Conservation (phyloP, 1,139 yeast genomes). For the Lodderomyces orthopsilosis region DNA sequence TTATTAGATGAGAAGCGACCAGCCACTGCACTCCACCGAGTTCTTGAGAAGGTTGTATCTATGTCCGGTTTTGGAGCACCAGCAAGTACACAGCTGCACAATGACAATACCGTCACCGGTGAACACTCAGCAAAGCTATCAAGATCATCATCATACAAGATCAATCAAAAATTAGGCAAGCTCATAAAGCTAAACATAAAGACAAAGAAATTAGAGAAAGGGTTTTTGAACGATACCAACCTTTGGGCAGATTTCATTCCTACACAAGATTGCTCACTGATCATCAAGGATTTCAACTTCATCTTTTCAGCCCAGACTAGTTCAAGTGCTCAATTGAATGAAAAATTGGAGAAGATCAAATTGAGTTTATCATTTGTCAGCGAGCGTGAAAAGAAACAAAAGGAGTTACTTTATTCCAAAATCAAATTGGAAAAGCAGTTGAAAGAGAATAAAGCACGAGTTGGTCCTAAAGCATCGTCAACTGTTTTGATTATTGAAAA, state of each 20-base stretch:
- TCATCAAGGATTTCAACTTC: constrained; percentile 40
- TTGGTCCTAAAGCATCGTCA: constrained; percentile 44
- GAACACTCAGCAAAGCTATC: constrained; percentile 9
- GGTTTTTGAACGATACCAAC: constrained; percentile 25
- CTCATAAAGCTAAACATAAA: constrained; percentile 13
- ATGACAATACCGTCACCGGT: constrained; percentile 5
- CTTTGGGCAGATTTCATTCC: constrained; percentile 44
- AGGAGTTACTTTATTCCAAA: constrained; percentile 32
- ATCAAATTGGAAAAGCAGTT: constrained; percentile 32
- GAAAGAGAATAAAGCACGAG: constrained; percentile 40
- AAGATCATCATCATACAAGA: constrained; percentile 9
- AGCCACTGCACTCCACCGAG: constrained; percentile 29
- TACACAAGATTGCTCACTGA: constrained; percentile 35
- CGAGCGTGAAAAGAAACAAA: constrained; percentile 50
- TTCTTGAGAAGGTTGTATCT: constrained; percentile 25
- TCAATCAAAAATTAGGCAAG: constrained; percentile 12
- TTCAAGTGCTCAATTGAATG: constrained; percentile 28
- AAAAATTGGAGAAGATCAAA: constrained; percentile 41
- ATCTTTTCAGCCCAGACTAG: constrained; percentile 36
- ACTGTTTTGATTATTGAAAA: constrained; percentile 42
- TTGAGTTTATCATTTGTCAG: constrained; percentile 43
- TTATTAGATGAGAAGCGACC: constrained; percentile 20
- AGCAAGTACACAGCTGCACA: constrained; percentile 9
- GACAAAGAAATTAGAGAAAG: constrained; percentile 12
- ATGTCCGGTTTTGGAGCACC: constrained; percentile 18